Evolutionary conservation across 768 basidiomycete genomes (phyloP), one percentile per base, ranked within the genome.

Genomic region (Austroboletus eburneus): DNA sequence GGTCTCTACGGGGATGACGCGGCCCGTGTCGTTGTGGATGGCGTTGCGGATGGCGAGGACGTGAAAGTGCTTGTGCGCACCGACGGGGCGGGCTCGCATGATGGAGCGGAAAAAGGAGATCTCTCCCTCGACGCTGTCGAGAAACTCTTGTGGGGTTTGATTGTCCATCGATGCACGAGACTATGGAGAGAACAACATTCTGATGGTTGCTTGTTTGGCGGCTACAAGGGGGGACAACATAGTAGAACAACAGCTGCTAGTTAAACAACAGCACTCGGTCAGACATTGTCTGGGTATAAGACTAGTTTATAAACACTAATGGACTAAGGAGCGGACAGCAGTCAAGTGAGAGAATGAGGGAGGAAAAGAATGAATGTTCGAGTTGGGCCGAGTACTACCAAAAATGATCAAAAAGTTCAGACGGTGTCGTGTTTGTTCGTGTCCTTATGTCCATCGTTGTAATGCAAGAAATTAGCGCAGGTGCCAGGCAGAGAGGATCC

Each of bases 31-130:
- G 59, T 79, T 79, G 57, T 75, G 69, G 50, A 93, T 88, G 38
- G 77, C 71, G 56, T 78, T 82, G 47, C 82, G 81, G 40, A 93
- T 84, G 48, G 80, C 76, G 46, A 93, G 72, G 62, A 87, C 71
- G 59, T 91, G 86, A 67, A 91, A 91, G 68, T 89, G 79, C 23
- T 81, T 81, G 65, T 92, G 85, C 25, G 85, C 80, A 36, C 91
- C 91, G 44, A 92, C 79, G 1, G 91, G 91, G 45, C 91, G 76
- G 16, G 87, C 78, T 37, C 81, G 81, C 77, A 87, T 87, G 43
- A 91, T 72, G 7, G 87, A 85, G 41, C 85, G 79, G 62, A 92
- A 91, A 67, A 93, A 86, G 9, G 86, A 76, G 39, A 91, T 87
- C 65, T 93, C 91, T 33, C 91, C 91, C 55, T 84, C 80, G 43